These are phyloP conservation scores for Trametes hirsuta DNA, from an alignment of 1,284 basidiomycete species.

Conservation along the genomic window DNA sequence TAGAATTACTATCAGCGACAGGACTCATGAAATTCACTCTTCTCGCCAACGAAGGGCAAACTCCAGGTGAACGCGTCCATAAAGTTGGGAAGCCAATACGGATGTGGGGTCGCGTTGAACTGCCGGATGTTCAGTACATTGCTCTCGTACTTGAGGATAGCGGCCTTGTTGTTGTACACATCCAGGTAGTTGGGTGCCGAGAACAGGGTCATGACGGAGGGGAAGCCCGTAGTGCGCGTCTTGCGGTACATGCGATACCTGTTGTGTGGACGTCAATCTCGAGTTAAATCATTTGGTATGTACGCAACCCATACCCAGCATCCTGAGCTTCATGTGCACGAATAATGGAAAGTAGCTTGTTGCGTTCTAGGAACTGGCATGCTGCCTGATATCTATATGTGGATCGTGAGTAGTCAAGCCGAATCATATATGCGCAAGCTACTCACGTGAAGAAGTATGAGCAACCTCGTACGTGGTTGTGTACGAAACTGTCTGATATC, in stretches of 20 bases:
- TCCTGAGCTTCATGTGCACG: slow-evolving; percentile 96
- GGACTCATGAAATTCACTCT: slow-evolving; percentile 63
- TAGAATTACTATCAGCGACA: background rate
- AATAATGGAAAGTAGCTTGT: slow-evolving; percentile 93
- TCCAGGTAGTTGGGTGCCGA: slow-evolving; percentile 96
- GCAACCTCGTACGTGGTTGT: slow-evolving; percentile 95
- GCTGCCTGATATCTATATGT: slow-evolving; percentile 83
- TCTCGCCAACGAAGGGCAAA: slow-evolving; percentile 97
- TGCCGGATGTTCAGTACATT: slow-evolving; percentile 97
- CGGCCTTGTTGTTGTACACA: slow-evolving; percentile 96
- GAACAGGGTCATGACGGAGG: slow-evolving; percentile 97
- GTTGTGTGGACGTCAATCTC: background rate
- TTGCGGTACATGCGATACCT: slow-evolving; percentile 98
- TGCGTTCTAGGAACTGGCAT: slow-evolving; percentile 92
- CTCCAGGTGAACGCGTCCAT: slow-evolving; percentile 99
- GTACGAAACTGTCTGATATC: slow-evolving; percentile 83
- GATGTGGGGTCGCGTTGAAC: slow-evolving; percentile 95
- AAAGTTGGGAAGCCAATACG: slow-evolving; percentile 96
- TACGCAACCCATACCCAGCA: slow-evolving; percentile 67
- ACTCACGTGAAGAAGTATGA: slow-evolving; percentile 93
- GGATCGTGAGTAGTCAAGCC: background rate
- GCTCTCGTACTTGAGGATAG: slow-evolving; percentile 95
- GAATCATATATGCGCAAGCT: background rate
- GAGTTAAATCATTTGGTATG: background rate
- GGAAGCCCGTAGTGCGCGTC: slow-evolving; percentile 91